phyloP scores from a whole-genome alignment of 2,329 filamentous ascomycete genomes.

The Drechmeria coniospora region DNA sequence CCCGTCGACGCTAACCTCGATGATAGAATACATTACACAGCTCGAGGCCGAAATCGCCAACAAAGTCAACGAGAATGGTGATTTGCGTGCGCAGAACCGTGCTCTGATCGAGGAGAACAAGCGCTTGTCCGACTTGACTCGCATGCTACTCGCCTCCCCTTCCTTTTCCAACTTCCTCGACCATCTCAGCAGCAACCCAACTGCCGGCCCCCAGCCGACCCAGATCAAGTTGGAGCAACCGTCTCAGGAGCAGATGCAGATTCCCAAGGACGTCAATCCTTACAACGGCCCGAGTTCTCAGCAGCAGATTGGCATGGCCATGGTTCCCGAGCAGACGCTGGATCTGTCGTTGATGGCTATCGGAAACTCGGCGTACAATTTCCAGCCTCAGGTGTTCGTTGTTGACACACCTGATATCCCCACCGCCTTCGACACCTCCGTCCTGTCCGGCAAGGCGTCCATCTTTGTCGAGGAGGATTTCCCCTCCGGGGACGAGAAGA shows the following conservation, averaged over 20 bases:
- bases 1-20: neutral
- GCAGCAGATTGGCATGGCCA: conserved; percentile 63
- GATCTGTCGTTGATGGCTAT: conserved; percentile 60
- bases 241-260: conserved; percentile 27
- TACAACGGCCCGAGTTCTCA: conserved; percentile 40
- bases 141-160: conserved; percentile 64
- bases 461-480: conserved; percentile 33
- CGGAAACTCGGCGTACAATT: conserved; percentile 38
- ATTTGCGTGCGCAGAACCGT: conserved; percentile 67
- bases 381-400: conserved; percentile 58
- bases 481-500: conserved; percentile 34
- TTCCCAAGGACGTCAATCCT: conserved; percentile 52
- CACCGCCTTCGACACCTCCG: conserved; percentile 38
- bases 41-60: conserved; percentile 77
- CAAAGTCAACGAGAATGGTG: conserved; percentile 71
- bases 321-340: conserved; percentile 65
- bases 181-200: conserved; percentile 46
- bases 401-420: conserved; percentile 58
- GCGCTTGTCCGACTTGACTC: conserved; percentile 61
- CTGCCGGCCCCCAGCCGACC: conserved; percentile 22
- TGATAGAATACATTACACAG: conserved; percentile 83
- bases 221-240: conserved; percentile 23
- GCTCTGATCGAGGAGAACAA: conserved; percentile 75
- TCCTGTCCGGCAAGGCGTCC: conserved; percentile 57
- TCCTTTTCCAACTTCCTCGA: conserved; percentile 73